Evolutionary conservation across 2,329 filamentous ascomycete genomes (phyloP).

Genomic region (Fusarium irregulare): DNA sequence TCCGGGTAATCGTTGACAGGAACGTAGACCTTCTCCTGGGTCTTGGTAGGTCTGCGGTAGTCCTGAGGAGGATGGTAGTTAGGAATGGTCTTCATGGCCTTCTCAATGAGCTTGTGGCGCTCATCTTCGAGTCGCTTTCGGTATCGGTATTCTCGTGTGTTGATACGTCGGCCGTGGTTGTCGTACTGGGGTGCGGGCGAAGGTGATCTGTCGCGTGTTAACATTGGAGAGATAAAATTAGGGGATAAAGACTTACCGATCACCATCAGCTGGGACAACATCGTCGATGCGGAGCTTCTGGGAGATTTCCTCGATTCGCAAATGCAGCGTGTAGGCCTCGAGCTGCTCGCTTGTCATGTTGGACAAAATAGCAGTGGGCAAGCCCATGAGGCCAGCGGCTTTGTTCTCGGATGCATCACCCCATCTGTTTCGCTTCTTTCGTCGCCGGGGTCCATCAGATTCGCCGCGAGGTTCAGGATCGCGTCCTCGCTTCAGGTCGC

Average conservation of each 20-base stretch:
- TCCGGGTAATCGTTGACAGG: constrained; percentile 99
- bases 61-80: constrained; percentile 99
- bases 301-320: constrained; percentile 98
- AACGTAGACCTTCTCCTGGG: constrained; percentile 99
- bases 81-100: constrained; percentile 99
- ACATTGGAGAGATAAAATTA: neutral
- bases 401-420: constrained; percentile 98
- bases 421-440: constrained; percentile 99
- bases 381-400: constrained; percentile 95
- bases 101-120: constrained; percentile 97
- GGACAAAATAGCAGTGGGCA: constrained; percentile 94
- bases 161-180: constrained; percentile 99
- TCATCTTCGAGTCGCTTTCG: constrained; percentile 98
- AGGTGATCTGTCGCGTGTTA: constrained; percentile 75
- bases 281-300: constrained; percentile 99
- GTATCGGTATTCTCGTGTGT: constrained; percentile 98
- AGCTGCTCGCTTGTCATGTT: constrained; percentile 99
- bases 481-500: constrained; percentile 84
- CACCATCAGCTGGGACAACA: constrained; percentile 95
- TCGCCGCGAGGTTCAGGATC: constrained; percentile 82
- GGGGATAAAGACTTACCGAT: constrained; percentile 73
- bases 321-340: constrained; percentile 94
- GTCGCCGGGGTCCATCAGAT: constrained; percentile 82
- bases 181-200: constrained; percentile 98
- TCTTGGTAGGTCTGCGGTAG: constrained; percentile 98